phyloP scores from a whole-genome alignment of 1,284 basidiomycete genomes.

The Malassezia dermatis region DNA sequence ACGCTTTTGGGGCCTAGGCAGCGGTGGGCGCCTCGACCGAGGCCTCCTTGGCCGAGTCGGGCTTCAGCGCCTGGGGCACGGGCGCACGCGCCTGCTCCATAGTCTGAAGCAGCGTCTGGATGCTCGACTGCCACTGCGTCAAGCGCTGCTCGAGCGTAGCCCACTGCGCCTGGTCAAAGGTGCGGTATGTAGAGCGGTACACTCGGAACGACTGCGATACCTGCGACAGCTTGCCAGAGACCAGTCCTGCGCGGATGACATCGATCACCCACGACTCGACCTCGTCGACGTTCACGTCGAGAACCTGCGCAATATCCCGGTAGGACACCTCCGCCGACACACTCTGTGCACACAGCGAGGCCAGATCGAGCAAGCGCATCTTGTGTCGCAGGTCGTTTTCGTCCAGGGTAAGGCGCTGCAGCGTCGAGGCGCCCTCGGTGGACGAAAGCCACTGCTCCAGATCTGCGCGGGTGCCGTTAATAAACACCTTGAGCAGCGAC shows the following conservation, averaged over 20 bases:
- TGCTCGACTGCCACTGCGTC: constrained; percentile 37
- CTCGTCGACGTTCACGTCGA: constrained; percentile 26
- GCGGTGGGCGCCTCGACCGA: neutral
- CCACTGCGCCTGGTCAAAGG: constrained; percentile 43
- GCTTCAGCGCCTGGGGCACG: constrained; percentile 1
- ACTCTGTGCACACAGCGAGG: constrained; percentile 33
- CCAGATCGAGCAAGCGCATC: constrained; percentile 42
- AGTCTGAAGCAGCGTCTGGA: constrained; percentile 28
- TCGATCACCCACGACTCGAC: constrained; percentile 48
- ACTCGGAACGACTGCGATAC: constrained; percentile 39
- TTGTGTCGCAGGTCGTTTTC: constrained; percentile 29
- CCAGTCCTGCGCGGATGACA: constrained; percentile 44
- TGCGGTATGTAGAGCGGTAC: constrained; percentile 36
- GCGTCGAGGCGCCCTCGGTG: constrained; percentile 6
- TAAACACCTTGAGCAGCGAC: constrained; percentile 38
- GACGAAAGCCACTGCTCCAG: constrained; percentile 22
- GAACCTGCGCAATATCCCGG: constrained; percentile 25
- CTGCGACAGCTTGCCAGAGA: constrained; percentile 42
- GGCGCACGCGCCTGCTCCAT: constrained; percentile 12
- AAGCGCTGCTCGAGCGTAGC: constrained; percentile 32
- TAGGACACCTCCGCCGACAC: constrained; percentile 40
- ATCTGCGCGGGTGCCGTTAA: constrained; percentile 27
- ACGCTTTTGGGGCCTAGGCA: neutral
- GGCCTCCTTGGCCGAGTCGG: neutral
- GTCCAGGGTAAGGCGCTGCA: constrained; percentile 21